Evolutionary conservation across 192 early-diverging fungal species (phyloP), one percentile per base, ranked within the genome.

Genomic region (Coemansia sp.): DNA sequence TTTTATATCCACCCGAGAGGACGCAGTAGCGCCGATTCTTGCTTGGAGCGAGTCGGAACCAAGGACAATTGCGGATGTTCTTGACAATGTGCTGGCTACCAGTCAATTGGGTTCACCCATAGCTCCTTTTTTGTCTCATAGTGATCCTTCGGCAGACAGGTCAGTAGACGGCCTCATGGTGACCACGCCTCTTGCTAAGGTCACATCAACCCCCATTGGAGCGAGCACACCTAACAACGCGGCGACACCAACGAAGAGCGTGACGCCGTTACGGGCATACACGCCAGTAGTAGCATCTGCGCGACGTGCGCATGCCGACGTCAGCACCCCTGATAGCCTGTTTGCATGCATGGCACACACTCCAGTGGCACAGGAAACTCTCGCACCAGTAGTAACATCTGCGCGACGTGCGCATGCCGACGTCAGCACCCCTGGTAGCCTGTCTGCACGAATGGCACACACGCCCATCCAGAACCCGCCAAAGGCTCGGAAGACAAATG

Each of bases 41-140:
- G 3, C 32, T 14, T 62, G 60, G 60, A 24, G 51, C 24, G 21
- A 47, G 1, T 18, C 60, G 16, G 38, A 23, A 9, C 23, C 28
- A 32, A 32, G 60, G 4, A 18, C 60, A 27, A 23, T 62, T 52
- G 53, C 53, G 51, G 60, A 71, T 23, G 26, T 53, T 16, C 19
- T 71, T 7, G 62, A 53, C 4, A 26, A 56, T 12, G 44, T 71
- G 19, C 7, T 64, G 24, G 51, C 62, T 1, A 55, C 49, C 4
- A 58, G 32, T 23, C 62, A 49, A 28, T 54, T 54, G 18, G 34
- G 28, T 8, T 38, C 14, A 1, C 12, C 21, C n/a, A 31, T 16
- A 55, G 9, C 38, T 16, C 38, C 12, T 16, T 3, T 16, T 44
- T 9, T 44, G 38, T 9, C 38, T 16, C 10, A 3, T 14, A 14